Evolutionary conservation across 2,329 filamentous ascomycete species (phyloP).

Genomic region (Clonostachys solani): DNA sequence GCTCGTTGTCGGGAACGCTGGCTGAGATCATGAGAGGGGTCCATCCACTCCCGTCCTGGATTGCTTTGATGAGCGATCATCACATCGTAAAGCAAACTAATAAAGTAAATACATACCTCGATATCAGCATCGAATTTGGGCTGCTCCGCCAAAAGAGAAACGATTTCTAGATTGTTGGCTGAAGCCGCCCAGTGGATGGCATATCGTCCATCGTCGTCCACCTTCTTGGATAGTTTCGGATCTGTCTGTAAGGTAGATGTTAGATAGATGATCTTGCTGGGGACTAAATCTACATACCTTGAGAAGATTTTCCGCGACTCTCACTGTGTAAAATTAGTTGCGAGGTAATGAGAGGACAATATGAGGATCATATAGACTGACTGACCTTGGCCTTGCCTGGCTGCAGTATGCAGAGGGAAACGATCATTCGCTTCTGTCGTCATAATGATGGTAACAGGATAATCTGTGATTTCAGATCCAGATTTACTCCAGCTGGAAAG

Average conservation of each 20-base stretch:
- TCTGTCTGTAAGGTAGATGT: conserved; percentile 53
- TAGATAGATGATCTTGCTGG: not conserved
- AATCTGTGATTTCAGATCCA: no score
- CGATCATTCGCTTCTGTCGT: conserved; percentile 43
- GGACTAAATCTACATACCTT: conserved; percentile 1
- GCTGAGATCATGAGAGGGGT: conserved; percentile 80
- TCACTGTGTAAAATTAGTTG: not conserved
- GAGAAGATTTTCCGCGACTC: conserved; percentile 5
- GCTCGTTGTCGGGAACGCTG: conserved; percentile 68
- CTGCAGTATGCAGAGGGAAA: conserved; percentile 83
- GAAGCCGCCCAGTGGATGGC: conserved; percentile 94
- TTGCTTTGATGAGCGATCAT: not conserved
- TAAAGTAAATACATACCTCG: conserved; percentile 42
- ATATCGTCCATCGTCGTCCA: conserved; percentile 84
- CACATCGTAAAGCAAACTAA: not conserved
- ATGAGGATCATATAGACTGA: not conserved
- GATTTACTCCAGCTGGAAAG: no score
- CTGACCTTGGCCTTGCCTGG: conserved; percentile 78
- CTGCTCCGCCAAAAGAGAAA: conserved; percentile 64
- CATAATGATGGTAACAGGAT: not conserved
- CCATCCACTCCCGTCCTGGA: conserved; percentile 73
- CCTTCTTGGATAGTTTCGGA: conserved; percentile 65
- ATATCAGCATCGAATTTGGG: conserved; percentile 81
- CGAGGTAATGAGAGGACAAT: not conserved
- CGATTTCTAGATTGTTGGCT: conserved; percentile 73